Conservation (phyloP, 78 protist genomes). For the Dictyostelium citrinum region DNA sequence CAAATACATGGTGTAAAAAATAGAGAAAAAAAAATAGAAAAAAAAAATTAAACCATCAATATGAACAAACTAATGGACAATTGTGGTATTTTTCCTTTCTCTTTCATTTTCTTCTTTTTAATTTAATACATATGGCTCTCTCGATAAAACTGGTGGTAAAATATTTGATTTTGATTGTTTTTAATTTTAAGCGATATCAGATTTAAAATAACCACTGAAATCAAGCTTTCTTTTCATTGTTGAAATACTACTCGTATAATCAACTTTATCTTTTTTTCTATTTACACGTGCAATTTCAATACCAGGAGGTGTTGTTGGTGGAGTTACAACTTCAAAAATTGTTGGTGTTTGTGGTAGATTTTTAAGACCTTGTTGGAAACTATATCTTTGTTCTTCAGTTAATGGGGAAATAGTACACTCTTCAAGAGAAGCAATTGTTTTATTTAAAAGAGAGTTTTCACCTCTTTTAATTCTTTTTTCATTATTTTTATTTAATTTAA, state of each 20-base stretch:
- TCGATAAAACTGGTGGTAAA: neutral
- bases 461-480: neutral
- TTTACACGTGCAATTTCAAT: neutral
- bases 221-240: neutral
- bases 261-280: neutral
- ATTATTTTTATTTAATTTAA: neutral
- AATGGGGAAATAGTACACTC: neutral
- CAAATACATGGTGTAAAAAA: neutral
- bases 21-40: neutral
- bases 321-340: neutral
- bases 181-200: neutral
- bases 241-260: neutral
- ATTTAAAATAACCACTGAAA: neutral
- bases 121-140: neutral
- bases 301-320: constrained; percentile 10
- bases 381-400: neutral
- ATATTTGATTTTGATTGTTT: neutral
- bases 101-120: neutral
- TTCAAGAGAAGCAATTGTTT: neutral
- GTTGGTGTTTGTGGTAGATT: neutral
- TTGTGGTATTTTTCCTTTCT: neutral
- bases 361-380: neutral
- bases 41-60: neutral
- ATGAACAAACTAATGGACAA: neutral
- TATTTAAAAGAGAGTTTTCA: neutral